These are phyloP conservation scores for Staphylotrichum longicolle DNA, from an alignment of 495 filamentous ascomycete species.

Conservation along the genomic window DNA sequence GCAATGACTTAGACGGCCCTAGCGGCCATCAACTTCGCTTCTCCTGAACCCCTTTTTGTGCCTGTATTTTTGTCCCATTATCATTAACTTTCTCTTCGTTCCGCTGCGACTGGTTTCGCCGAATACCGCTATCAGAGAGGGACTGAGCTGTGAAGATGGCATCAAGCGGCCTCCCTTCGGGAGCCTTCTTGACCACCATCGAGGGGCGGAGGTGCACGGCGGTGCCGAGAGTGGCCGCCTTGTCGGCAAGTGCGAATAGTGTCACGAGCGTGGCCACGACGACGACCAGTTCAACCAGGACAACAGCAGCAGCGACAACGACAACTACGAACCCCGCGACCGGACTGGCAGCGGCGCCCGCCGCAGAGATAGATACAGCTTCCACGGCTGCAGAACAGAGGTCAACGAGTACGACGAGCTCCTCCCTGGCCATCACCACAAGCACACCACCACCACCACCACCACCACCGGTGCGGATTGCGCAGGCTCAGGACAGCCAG, in stretches of 20 bases:
- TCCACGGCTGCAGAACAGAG: constrained; percentile 18
- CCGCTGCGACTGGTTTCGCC: constrained; percentile 47
- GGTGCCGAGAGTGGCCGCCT: constrained; percentile 36
- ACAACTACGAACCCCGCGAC: constrained; percentile 20
- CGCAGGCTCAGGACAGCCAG: constrained; percentile 21
- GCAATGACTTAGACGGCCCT: constrained; percentile 42
- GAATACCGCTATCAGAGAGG: constrained; percentile 10
- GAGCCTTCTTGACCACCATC: constrained; percentile 46
- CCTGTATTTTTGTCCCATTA: constrained; percentile 32
- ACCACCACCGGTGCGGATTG: constrained; percentile 22
- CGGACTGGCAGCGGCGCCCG: constrained; percentile 20
- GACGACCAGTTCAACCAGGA: constrained; percentile 11
- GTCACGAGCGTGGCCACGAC: constrained; percentile 19
- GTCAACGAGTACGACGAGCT: constrained; percentile 39
- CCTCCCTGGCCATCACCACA: constrained; percentile 24
- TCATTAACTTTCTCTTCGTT: constrained; percentile 11
- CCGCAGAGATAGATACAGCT: constrained; percentile 17
- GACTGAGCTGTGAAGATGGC: constrained; percentile 32
- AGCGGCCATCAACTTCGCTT: constrained; percentile 37
- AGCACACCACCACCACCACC: neutral
- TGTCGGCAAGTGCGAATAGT: constrained; percentile 15
- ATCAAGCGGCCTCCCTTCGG: constrained; percentile 35
- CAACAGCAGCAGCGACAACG: constrained; percentile 9
- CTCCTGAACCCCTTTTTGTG: constrained; percentile 33
- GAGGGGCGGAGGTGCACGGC: constrained; percentile 49